Base-by-base conservation (phyloP, 1,284 basidiomycete species). In the Austroboletus niveus region DNA sequence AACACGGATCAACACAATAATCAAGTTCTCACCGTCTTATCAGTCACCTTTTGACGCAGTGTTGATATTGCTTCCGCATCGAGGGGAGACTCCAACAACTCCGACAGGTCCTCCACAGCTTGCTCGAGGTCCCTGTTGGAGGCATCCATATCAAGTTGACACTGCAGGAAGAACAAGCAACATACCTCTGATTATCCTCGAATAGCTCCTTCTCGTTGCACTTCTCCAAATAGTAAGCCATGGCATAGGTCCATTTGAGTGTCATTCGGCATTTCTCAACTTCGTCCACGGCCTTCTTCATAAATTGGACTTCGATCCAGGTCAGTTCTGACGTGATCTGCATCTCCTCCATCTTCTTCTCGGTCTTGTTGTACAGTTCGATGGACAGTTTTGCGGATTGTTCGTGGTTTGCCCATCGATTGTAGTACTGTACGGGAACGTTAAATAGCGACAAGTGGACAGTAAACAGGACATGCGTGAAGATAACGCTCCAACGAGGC, bases 341-440 rank as follows among this genome's bases (percentile, higher is more conserved):
- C 89, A 99, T 96, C 73, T 97, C 92, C 72, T 98, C 94, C 96
- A 99, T 99, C 85, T 98, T 98, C 82, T 95, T 95, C 80, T 99
- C 95, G 4, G 95, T 98, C 73, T 94, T 92, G 50, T 81, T 80
- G 71, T 97, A 95, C 46, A 98, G 77, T 61, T 98, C 93, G 17
- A 92, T 75, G 24, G 97, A 95, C 39, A 99, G 85, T 72, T 94
- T 95, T 45, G 95, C 94, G 12, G 94, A 97, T 70, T 98, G 95
- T 69, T 98, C 95, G 73, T 99, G 96, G 71, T 99, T 99, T 10
- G 95, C 93, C 86, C 91, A 99, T 31, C 94, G 90, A 69, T 96
- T 97, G 75, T 96, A 98, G 74, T 97, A 98, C 92, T 95, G 60
- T 29, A 12, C 34, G 45, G 22, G 7, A 22, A n/a, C 32, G 43